Conservation (phyloP, 2,329 filamentous ascomycete species). For the Pyricularia sp. region DNA sequence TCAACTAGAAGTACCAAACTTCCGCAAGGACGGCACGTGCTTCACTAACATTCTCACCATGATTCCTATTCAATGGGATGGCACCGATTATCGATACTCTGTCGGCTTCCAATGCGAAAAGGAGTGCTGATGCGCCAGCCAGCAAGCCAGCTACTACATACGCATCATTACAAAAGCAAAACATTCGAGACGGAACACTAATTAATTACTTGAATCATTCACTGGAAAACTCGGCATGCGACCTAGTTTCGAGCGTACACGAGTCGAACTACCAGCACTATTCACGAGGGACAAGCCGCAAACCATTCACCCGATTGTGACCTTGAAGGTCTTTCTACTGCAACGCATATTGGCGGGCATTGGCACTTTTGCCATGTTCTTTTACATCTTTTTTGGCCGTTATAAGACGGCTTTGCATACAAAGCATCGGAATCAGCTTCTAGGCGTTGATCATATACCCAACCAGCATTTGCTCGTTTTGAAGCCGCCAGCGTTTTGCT, state of each 20-base stretch:
- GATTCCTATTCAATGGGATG: constrained; percentile 62
- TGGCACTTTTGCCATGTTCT: neutral
- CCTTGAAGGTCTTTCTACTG: neutral
- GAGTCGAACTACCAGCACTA: neutral
- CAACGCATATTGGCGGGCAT: neutral
- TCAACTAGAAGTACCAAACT: constrained; percentile 54
- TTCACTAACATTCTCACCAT: constrained; percentile 81
- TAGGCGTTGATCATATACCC: constrained; percentile 1
- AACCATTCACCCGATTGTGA: neutral
- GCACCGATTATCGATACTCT: constrained; percentile 51
- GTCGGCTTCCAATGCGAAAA: constrained; percentile 65
- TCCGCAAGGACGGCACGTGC: constrained; percentile 62
- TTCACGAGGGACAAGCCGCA: neutral
- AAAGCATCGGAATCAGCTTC: neutral
- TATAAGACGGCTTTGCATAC: neutral
- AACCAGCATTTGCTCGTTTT: neutral
- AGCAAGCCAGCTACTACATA: neutral
- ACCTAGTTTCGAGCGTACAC: neutral
- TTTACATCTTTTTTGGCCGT: neutral
- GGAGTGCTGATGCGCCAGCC: neutral
- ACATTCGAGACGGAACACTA: neutral
- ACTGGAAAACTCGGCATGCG: neutral
- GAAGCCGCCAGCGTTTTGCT: neutral
- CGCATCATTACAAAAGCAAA: neutral
- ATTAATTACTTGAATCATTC: neutral